phyloP scores from a whole-genome alignment of 2,329 filamentous ascomycete genomes.

The Chlorencoelia australis region DNA sequence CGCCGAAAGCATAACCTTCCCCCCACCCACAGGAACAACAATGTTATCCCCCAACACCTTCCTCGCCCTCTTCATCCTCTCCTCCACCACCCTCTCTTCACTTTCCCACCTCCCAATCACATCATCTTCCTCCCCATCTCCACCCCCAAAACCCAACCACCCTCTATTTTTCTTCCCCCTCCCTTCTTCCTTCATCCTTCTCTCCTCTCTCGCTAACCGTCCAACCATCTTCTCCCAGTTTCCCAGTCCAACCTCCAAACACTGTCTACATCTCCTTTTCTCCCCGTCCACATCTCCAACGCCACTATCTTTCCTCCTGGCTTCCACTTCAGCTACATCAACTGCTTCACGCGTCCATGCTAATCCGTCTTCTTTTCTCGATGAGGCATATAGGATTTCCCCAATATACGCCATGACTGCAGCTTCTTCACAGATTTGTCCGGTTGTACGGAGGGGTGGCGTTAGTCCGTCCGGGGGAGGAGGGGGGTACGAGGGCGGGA shows the following conservation, averaged over 20 bases:
- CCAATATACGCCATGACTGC: constrained; percentile 83
- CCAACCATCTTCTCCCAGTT: constrained; percentile 81
- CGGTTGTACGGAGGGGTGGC: constrained; percentile 52
- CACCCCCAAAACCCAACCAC: constrained; percentile 22
- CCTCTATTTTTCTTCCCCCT: constrained; percentile 7
- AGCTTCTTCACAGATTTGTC: constrained; percentile 72
- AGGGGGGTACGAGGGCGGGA: constrained; percentile 56
- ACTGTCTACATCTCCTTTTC: constrained; percentile 61
- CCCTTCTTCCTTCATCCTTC: constrained; percentile 12
- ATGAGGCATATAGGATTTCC: constrained; percentile 76
- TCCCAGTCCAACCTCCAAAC: constrained; percentile 62
- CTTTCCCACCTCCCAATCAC: constrained; percentile 27
- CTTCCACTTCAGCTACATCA: constrained; percentile 63
- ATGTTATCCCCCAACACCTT: no score
- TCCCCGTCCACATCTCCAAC: constrained; percentile 25
- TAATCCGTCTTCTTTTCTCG: constrained; percentile 57
- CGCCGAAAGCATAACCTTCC: no score
- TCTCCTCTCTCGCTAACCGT: constrained; percentile 38
- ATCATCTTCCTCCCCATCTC: constrained; percentile 16
- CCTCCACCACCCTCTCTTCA: constrained; percentile 26
- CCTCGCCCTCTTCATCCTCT: constrained; percentile 20
- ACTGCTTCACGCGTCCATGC: constrained; percentile 87
- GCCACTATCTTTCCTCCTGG: constrained; percentile 37
- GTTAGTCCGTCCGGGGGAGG: constrained; percentile 61
- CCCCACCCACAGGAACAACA: no score